Conservation (phyloP, 441 rosid genomes). For the Euphorbia schlechtendalii region DNA sequence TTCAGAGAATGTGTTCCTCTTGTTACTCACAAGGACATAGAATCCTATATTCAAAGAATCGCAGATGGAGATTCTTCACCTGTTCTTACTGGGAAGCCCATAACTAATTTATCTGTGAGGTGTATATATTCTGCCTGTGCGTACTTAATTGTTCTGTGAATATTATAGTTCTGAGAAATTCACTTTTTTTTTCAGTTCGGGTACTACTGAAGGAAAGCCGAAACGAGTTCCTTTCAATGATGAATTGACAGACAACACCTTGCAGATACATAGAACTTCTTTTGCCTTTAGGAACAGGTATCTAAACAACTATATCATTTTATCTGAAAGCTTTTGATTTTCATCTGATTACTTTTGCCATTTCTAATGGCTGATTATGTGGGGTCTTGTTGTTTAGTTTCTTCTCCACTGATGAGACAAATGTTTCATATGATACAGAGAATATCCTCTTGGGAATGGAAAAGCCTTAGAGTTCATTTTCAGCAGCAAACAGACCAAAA, state of each 20-base stretch:
- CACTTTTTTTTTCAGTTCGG: conserved; percentile 58
- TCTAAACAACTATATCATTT: not conserved
- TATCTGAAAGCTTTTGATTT: too few species aligned
- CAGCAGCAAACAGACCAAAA: conserved; percentile 66
- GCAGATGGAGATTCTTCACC: conserved; percentile 62
- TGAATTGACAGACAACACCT: conserved; percentile 62
- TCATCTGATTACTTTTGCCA: too few species aligned
- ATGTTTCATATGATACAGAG: conserved; percentile 43
- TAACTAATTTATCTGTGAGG: conserved; percentile 79
- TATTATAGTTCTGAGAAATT: conserved; percentile 3
- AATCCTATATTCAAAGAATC: conserved; percentile 60
- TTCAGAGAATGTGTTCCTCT: conserved; percentile 72
- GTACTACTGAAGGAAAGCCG: conserved; percentile 88
- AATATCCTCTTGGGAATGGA: conserved; percentile 60
- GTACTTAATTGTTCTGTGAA: too few species aligned
- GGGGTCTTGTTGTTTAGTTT: not conserved
- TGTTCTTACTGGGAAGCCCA: conserved; percentile 70
- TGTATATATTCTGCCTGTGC: too few species aligned
- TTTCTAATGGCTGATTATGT: too few species aligned
- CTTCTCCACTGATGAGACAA: conserved; percentile 12
- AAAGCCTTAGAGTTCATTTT: conserved; percentile 72
- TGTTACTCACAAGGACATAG: conserved; percentile 64
- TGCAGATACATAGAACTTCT: conserved; percentile 79
- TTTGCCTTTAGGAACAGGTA: conserved; percentile 92
- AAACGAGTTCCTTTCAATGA: conserved; percentile 84